Percentiles rank a stretch among this genome's conserved stretches.
phyloP scores from a whole-genome alignment of 441 rosid species.

The Euphorbia corollata region DNA sequence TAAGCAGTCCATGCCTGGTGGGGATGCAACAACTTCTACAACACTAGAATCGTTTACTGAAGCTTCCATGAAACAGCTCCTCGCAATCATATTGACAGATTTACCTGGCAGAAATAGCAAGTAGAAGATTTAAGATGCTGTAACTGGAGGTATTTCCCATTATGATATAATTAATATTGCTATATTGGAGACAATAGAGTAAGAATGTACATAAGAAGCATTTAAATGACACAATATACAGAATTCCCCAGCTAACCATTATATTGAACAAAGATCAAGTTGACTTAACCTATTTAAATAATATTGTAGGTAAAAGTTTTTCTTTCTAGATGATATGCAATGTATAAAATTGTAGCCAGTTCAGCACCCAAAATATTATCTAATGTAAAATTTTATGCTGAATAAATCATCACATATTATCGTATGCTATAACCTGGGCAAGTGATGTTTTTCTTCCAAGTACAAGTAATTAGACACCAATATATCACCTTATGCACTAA shows the following conservation, averaged over 20 bases:
- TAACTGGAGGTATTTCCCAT: neutral
- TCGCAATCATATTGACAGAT: constrained; percentile 82
- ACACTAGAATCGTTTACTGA: constrained; percentile 74
- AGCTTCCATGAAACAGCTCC: constrained; percentile 87
- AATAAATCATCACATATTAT: neutral
- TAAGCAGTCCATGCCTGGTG: constrained; percentile 65
- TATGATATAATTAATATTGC: too few relatives aligned
- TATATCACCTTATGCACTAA: neutral
- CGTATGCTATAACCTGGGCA: neutral
- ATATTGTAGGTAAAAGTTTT: neutral
- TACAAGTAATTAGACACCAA: neutral
- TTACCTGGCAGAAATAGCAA: constrained; percentile 41
- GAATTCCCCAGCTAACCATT: neutral
- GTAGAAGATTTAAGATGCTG: neutral
- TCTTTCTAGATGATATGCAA: neutral
- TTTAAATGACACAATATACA: too few relatives aligned
- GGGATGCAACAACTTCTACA: constrained; percentile 64
- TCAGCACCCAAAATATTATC: neutral
- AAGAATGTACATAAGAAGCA: neutral
- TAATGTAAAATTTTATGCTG: neutral
- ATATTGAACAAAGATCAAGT: neutral
- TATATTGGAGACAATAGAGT: neutral
- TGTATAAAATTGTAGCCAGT: neutral
- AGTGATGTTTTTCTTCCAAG: neutral
- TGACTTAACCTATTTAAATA: neutral